A percentile compares a stretch with the other conserved stretches of the same genome.
Evolutionary conservation across 768 basidiomycete species (phyloP).

Genomic region (Tricholoma hemisulphureum): DNA sequence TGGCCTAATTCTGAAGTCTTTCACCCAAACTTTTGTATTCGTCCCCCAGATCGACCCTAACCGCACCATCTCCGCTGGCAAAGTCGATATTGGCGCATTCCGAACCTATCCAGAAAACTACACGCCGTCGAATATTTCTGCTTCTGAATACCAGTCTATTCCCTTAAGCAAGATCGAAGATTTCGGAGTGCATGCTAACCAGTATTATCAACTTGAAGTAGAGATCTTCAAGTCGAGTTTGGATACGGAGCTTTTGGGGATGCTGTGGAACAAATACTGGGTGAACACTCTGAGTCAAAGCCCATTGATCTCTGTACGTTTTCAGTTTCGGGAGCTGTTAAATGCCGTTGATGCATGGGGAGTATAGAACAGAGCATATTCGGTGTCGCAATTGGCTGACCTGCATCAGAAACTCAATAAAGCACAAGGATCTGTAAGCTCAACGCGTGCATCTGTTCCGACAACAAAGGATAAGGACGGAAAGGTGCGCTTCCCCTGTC

Average conservation of each 20-base stretch:
- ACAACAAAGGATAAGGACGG: conserved; percentile 50
- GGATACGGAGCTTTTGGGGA: conserved; percentile 82
- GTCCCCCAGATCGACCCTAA: conserved; percentile 86
- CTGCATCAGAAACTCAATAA: conserved; percentile 85
- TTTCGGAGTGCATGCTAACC: conserved; percentile 96
- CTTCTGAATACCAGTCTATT: conserved; percentile 93
- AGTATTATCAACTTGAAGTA: conserved; percentile 93
- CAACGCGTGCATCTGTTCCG: conserved; percentile 59
- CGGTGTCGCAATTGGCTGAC: conserved; percentile 87
- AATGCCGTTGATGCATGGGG: background rate
- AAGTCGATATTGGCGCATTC: conserved; percentile 99
- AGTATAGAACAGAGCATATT: conserved; percentile 88
- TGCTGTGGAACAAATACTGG: conserved; percentile 99
- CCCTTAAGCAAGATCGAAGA: conserved; percentile 97
- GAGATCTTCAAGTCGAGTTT: conserved; percentile 92
- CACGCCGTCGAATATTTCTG: conserved; percentile 67
- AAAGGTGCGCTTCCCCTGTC: background rate
- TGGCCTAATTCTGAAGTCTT: background rate
- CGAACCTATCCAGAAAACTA: conserved; percentile 96
- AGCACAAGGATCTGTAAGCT: conserved; percentile 56
- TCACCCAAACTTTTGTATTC: background rate
- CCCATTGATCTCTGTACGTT: conserved; percentile 78
- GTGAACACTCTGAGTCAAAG: conserved; percentile 95
- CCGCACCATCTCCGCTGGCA: conserved; percentile 96
- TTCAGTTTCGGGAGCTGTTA: background rate